phyloP scores from a whole-genome alignment of 164 flowering plant genomes.

The Macadamia integrifolia region DNA sequence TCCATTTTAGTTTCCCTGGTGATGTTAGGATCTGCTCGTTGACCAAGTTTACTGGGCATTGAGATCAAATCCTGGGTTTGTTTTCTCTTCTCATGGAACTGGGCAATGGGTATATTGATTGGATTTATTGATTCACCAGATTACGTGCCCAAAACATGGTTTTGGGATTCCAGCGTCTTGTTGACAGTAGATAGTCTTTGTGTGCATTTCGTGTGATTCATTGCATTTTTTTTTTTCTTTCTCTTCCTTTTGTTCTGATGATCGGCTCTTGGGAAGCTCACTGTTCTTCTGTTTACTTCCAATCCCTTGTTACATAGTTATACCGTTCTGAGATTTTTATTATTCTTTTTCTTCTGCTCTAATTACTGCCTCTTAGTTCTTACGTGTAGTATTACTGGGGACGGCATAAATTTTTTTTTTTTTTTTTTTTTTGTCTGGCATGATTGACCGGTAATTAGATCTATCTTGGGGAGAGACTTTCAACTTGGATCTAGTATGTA shows the following conservation, averaged over 20 bases:
- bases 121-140: background rate
- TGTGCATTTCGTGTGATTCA: background rate
- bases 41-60: background rate
- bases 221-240: background rate
- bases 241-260: too few relatives aligned
- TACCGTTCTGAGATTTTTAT: too few relatives aligned
- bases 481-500: too few relatives aligned
- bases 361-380: background rate
- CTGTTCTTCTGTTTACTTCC: too few relatives aligned
- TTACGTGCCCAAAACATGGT: background rate
- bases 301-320: too few relatives aligned
- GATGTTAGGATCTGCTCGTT: conserved; percentile 15
- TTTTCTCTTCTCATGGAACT: background rate
- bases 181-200: background rate
- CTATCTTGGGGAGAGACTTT: background rate
- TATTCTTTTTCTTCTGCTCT: background rate
- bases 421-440: background rate
- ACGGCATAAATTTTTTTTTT: background rate
- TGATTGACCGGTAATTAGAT: too few relatives aligned
- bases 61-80: conserved; percentile 5
- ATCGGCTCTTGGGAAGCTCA: too few relatives aligned
- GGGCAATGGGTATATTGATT: conserved; percentile 7
- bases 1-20: background rate
- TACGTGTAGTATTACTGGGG: background rate
- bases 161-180: conserved; percentile 2